Conservation (phyloP, 306 rosid species). For the Medicago truncatula region DNA sequence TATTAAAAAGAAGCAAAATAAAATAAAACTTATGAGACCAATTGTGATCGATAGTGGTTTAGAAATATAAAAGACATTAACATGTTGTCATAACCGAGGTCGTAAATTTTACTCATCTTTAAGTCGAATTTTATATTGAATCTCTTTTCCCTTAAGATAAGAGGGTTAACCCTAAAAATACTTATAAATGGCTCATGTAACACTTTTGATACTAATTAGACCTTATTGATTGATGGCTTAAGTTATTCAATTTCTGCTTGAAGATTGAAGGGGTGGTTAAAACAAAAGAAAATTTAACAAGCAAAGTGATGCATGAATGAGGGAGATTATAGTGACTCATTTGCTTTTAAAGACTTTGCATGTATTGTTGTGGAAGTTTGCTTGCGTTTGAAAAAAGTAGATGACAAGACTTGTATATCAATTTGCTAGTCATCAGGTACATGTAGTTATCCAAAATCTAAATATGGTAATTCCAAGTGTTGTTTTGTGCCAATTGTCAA, state of each 20-base stretch:
- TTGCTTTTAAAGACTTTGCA: constrained; percentile 15
- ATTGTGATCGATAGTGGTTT: no score
- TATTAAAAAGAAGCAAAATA: no score
- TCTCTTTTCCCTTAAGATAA: no score
- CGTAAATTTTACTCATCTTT: no score
- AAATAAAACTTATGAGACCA: no score
- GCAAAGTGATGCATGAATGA: constrained; percentile 22
- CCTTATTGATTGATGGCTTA: constrained; percentile 18
- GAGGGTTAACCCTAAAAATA: no score
- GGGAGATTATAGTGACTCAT: background rate
- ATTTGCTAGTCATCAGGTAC: background rate
- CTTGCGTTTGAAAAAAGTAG: constrained; percentile 27
- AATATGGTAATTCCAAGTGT: background rate
- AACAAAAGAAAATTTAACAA: constrained; percentile 18
- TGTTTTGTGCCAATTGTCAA: background rate
- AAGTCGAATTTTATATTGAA: no score
- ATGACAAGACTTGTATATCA: background rate
- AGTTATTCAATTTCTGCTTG: constrained; percentile 8
- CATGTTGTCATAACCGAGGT: no score
- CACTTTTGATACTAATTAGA: background rate
- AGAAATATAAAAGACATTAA: no score
- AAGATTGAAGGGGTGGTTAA: constrained; percentile 17
- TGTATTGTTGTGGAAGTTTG: constrained; percentile 11
- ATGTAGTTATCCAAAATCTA: constrained; percentile 17
- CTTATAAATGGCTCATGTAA: no score